phyloP scores from a whole-genome alignment of 805 yeast species.

The Wickerhamomyces xylosicus region DNA sequence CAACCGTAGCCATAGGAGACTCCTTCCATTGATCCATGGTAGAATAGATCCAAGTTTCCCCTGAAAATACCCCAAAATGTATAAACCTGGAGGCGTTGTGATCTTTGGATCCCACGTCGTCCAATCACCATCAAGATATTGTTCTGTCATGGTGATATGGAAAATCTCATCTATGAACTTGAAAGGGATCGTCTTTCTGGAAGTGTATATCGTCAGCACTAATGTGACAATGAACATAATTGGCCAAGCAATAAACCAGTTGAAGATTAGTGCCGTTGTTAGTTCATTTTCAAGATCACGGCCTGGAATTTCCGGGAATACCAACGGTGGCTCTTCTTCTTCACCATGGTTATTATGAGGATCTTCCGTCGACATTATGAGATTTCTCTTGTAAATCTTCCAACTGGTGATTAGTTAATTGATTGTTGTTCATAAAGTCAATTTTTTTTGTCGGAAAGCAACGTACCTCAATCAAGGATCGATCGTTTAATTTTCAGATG shows the following conservation, averaged over 20 bases:
- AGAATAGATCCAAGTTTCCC: slow-evolving; percentile 16
- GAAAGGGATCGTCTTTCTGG: slow-evolving; percentile 21
- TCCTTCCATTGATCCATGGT: slow-evolving; percentile 21
- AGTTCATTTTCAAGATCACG: slow-evolving; percentile 19
- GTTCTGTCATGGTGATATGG: slow-evolving; percentile 72
- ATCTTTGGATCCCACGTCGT: slow-evolving; percentile 77
- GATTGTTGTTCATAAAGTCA: no score
- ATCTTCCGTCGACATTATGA: no score
- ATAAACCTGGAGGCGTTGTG: slow-evolving; percentile 95
- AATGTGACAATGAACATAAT: slow-evolving; percentile 17
- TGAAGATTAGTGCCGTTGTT: slow-evolving; percentile 16
- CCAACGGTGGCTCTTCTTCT: no score
- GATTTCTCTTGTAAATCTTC: no score
- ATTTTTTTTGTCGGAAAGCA: no score
- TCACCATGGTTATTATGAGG: no score
- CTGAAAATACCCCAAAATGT: slow-evolving; percentile 34
- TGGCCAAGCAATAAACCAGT: slow-evolving; percentile 25
- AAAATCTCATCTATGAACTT: slow-evolving; percentile 64
- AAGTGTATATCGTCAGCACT: slow-evolving; percentile 18
- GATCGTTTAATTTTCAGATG: no score
- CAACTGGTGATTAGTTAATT: no score
- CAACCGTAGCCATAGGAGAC: slow-evolving; percentile 34
- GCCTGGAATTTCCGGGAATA: not conserved
- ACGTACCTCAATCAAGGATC: no score
- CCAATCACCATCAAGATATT: slow-evolving; percentile 53